Evolutionary conservation across 2,329 filamentous ascomycete genomes (phyloP).

Genomic region (Penicillium sp.): DNA sequence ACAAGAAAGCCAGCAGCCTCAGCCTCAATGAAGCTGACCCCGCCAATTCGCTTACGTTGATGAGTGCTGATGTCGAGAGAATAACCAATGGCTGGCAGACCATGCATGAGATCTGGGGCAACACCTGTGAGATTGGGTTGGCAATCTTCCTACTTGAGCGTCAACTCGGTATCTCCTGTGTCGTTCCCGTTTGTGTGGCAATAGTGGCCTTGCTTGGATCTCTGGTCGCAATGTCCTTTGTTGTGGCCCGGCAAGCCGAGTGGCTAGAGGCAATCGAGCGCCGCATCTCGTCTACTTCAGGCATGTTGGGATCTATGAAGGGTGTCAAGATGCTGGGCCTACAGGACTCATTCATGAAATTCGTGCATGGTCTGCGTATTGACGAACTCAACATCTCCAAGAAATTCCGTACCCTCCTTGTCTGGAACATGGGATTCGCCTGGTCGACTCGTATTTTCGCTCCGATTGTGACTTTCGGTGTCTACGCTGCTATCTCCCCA

Average conservation of each 20-base stretch:
- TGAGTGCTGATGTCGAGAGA: constrained; percentile 48
- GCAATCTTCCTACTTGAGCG: constrained; percentile 44
- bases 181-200: constrained; percentile 45
- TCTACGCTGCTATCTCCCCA: constrained; percentile 43
- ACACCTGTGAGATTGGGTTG: constrained; percentile 45
- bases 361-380: constrained; percentile 40
- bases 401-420: constrained; percentile 41
- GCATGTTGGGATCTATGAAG: constrained; percentile 52
- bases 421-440: constrained; percentile 42
- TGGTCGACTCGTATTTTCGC: constrained; percentile 44
- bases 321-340: constrained; percentile 53
- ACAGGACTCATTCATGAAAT: constrained; percentile 39
- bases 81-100: constrained; percentile 42
- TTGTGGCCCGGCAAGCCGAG: constrained; percentile 40
- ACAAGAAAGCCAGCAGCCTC: constrained; percentile 41
- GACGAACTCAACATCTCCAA: constrained; percentile 44
- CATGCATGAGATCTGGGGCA: constrained; percentile 48
- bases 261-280: constrained; percentile 54
- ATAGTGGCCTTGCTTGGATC: constrained; percentile 39
- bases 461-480: constrained; percentile 47
- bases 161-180: constrained; percentile 45
- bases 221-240: constrained; percentile 36
- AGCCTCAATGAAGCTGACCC: constrained; percentile 35
- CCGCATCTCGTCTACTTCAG: constrained; percentile 49
- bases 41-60: constrained; percentile 42